Evolutionary conservation across 768 basidiomycete species (phyloP).

Genomic region (Phallus indusiatus): DNA sequence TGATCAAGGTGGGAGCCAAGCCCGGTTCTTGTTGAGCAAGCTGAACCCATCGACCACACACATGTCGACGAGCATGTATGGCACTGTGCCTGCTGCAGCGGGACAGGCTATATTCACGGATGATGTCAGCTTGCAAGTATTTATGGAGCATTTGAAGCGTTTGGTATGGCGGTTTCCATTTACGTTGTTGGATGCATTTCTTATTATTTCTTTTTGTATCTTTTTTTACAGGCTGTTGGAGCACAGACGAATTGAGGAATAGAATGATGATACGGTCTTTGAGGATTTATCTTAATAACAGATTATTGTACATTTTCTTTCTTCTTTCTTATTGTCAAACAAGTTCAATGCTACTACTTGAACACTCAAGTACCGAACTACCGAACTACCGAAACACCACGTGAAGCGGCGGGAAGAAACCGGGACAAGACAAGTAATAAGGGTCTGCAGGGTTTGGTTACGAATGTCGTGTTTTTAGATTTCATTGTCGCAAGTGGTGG

Average conservation of each 20-base stretch:
- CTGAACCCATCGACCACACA: conserved; percentile 98
- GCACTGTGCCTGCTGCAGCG: conserved; percentile 52
- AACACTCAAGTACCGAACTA: no score
- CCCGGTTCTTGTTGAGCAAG: conserved; percentile 94
- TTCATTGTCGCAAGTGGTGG: no score
- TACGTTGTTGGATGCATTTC: not conserved
- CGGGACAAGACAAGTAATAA: no score
- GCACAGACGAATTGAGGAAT: conserved; percentile 51
- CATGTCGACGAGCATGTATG: conserved; percentile 87
- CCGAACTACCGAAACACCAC: no score
- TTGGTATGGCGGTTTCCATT: conserved; percentile 42
- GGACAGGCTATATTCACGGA: conserved; percentile 98
- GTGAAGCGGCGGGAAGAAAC: no score
- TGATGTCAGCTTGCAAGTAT: conserved; percentile 94
- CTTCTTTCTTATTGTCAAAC: no score
- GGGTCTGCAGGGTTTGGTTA: no score
- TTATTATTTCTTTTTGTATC: not conserved
- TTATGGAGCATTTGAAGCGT: conserved; percentile 96
- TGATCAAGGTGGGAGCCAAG: conserved; percentile 95
- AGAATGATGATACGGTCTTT: not conserved
- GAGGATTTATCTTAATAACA: not conserved
- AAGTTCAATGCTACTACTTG: no score
- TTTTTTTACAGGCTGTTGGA: conserved; percentile 46
- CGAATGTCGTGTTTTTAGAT: no score
- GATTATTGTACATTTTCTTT: no score